phyloP scores from a whole-genome alignment of 2,329 filamentous ascomycete genomes.

The Teratosphaeria epicoccoides region DNA sequence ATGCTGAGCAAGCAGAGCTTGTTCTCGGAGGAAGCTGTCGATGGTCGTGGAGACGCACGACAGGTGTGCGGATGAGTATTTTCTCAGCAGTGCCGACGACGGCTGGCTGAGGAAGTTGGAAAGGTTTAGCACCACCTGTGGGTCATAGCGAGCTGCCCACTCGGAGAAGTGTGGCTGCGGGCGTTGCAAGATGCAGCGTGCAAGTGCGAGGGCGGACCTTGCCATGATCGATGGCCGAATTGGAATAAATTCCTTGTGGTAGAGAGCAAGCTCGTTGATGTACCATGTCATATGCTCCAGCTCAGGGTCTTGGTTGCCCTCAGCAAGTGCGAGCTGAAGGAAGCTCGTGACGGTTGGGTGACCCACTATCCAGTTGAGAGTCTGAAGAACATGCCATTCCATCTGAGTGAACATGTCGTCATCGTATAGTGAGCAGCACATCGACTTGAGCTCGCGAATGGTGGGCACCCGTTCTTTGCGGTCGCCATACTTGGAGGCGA shows the following conservation, averaged over 20 bases:
- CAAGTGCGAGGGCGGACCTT: constrained; percentile 72
- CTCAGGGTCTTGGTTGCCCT: constrained; percentile 65
- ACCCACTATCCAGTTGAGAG: constrained; percentile 88
- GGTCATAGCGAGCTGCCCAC: constrained; percentile 63
- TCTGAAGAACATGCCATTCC: constrained; percentile 99
- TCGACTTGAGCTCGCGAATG: constrained; percentile 92
- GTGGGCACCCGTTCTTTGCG: constrained; percentile 98
- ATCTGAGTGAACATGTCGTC: constrained; percentile 99
- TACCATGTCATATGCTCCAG: constrained; percentile 92
- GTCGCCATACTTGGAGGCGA: constrained; percentile 96
- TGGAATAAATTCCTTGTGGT: constrained; percentile 94
- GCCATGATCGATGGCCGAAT: constrained; percentile 86
- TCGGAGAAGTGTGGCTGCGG: constrained; percentile 61
- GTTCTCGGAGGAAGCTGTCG: constrained; percentile 55
- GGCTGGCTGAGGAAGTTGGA: constrained; percentile 57
- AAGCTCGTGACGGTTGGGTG: constrained; percentile 95
- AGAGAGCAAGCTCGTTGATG: constrained; percentile 87
- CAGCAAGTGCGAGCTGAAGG: constrained; percentile 72
- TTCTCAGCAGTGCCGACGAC: constrained; percentile 56
- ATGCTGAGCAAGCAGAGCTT: constrained; percentile 31
- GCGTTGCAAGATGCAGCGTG: constrained; percentile 73
- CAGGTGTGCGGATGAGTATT: constrained; percentile 57
- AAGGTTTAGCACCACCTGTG: constrained; percentile 53
- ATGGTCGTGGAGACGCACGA: constrained; percentile 54
- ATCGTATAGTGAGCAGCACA: constrained; percentile 98